Conservation (phyloP, 805 yeast species). For the Lipomyces yamanashiensis region DNA sequence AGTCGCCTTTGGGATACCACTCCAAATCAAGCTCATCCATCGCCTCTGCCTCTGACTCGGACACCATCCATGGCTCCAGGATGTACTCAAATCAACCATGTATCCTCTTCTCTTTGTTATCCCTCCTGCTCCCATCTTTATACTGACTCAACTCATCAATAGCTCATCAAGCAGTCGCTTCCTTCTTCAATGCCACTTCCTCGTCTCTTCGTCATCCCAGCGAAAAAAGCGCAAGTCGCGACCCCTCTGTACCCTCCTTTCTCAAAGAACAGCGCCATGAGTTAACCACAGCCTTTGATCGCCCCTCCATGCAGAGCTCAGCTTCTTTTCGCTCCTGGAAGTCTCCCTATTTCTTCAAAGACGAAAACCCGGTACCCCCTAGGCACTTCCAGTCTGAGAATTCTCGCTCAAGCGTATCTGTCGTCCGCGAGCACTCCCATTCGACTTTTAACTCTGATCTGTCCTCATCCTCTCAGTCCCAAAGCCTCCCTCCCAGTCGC, state of each 20-base stretch:
- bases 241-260: conserved; percentile 21
- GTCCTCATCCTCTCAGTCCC: not conserved
- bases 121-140: not conserved
- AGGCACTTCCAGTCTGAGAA: conserved; percentile 1
- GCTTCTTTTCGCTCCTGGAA: conserved; percentile 28
- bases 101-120: not conserved
- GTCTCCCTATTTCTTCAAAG: not conserved
- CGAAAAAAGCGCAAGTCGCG: conserved; percentile 3
- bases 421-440: conserved; percentile 24
- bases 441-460: conserved; percentile 6
- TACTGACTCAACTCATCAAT: not conserved
- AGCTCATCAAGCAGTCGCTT: not conserved
- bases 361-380: not conserved
- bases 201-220: conserved; percentile 4
- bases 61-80: too few species aligned
- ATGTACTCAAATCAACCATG: too few species aligned
- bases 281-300: conserved; percentile 22
- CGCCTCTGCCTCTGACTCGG: not conserved
- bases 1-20: not conserved
- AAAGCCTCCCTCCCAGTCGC: conserved; percentile 24
- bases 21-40: not conserved
- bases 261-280: conserved; percentile 23
- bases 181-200: not conserved
- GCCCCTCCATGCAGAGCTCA: conserved; percentile 22
- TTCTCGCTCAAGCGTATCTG: conserved; percentile 12